Evolutionary conservation across 768 basidiomycete species (phyloP).

Genomic region (Tulasnella sp.): DNA sequence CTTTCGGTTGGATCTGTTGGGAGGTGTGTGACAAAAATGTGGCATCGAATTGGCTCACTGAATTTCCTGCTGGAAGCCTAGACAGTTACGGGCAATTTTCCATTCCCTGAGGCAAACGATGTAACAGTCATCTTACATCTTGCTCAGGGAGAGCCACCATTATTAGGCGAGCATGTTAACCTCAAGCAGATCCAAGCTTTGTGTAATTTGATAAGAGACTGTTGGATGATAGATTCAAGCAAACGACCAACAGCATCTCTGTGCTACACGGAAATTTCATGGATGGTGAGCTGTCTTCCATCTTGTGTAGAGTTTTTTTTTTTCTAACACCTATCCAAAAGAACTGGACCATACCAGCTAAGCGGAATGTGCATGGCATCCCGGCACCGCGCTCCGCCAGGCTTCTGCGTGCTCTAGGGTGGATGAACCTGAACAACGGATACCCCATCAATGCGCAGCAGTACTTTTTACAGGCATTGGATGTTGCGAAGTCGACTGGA

Average conservation of each 20-base stretch:
- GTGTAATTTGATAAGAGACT: not conserved
- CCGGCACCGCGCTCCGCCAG: not conserved
- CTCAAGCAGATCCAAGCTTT: not conserved
- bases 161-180: not conserved
- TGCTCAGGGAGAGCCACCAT: not conserved
- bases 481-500: not conserved
- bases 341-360: not conserved
- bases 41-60: not conserved
- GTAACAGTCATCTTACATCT: not conserved
- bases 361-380: not conserved
- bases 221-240: not conserved
- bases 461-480: not conserved
- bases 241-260: not conserved
- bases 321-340: not conserved
- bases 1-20: not conserved
- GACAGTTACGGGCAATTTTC: not conserved
- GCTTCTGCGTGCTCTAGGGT: not conserved
- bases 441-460: not conserved
- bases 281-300: not conserved
- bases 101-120: not conserved
- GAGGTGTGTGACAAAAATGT: not conserved
- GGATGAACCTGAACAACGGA: not conserved
- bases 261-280: not conserved
- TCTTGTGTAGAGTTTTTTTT: not conserved
- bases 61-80: not conserved